Evolutionary conservation across 2,329 filamentous ascomycete species (phyloP).

Genomic region (Hawksworthiomyces lignivorus): DNA sequence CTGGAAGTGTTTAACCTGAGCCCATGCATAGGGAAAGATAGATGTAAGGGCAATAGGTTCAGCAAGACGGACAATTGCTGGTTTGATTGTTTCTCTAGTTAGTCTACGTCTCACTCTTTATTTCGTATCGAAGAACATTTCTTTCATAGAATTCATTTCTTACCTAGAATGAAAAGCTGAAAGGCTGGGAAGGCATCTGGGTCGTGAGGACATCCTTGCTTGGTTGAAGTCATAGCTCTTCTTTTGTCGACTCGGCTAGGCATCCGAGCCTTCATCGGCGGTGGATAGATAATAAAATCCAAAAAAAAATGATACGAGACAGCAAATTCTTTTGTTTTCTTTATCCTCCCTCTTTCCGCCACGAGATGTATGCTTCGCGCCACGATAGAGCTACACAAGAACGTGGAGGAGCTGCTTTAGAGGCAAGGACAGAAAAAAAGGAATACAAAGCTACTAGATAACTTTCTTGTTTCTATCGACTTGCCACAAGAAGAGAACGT

Average conservation of each 20-base stretch:
- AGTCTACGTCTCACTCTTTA: background rate
- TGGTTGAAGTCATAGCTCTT: conserved; percentile 42
- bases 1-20: conserved; percentile 68
- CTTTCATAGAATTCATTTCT: conserved; percentile 22
- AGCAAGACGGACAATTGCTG: conserved; percentile 85
- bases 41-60: conserved; percentile 90
- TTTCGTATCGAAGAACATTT: background rate
- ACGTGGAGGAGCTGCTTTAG: too few relatives aligned
- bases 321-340: too few relatives aligned
- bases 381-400: too few relatives aligned
- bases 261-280: too few relatives aligned
- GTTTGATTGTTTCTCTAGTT: background rate
- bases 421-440: too few relatives aligned
- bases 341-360: too few relatives aligned
- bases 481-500: background rate
- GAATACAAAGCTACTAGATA: too few relatives aligned
- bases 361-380: too few relatives aligned
- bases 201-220: conserved; percentile 46
- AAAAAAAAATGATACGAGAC: too few relatives aligned
- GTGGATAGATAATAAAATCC: too few relatives aligned
- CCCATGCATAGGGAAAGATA: conserved; percentile 88
- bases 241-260: too few relatives aligned
- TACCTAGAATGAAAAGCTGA: conserved; percentile 81
- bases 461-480: background rate
- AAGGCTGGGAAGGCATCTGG: conserved; percentile 70